These are phyloP conservation scores for Fusarium nygamai DNA, from an alignment of 2,329 filamentous ascomycete species.

Conservation along the genomic window DNA sequence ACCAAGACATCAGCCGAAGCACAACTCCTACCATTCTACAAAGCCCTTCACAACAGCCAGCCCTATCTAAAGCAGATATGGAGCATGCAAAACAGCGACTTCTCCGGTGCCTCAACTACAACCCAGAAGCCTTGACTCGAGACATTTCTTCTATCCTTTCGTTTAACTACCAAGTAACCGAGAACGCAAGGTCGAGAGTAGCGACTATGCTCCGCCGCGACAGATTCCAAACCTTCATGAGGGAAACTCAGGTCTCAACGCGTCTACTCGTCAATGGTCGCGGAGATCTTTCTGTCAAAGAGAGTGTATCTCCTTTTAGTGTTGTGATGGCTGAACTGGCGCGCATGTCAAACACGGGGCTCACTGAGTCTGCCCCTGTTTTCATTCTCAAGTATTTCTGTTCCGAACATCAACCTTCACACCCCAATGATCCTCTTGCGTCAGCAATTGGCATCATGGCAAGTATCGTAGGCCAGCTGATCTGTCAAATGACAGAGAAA, in stretches of 20 bases:
- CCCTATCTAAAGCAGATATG: not conserved
- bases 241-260: not conserved
- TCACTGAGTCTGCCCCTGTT: not conserved
- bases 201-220: not conserved
- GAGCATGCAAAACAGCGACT: not conserved
- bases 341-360: not conserved
- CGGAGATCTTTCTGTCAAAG: not conserved
- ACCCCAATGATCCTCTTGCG: not conserved
- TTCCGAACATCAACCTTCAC: not conserved
- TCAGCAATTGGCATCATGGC: not conserved
- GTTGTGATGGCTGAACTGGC: not conserved
- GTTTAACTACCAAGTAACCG: not conserved
- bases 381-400: not conserved
- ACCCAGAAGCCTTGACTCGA: not conserved
- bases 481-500: not conserved
- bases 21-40: not conserved
- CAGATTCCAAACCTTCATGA: not conserved
- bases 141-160: not conserved
- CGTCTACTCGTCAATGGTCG: not conserved
- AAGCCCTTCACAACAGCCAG: not conserved
- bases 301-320: not conserved
- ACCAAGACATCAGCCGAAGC: not conserved
- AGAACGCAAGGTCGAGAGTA: not conserved
- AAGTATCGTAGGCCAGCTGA: not conserved
- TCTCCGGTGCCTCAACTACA: not conserved